These are phyloP conservation scores for Fusarium multiceps DNA, from an alignment of 2,329 filamentous ascomycete species.

Conservation along the genomic window DNA sequence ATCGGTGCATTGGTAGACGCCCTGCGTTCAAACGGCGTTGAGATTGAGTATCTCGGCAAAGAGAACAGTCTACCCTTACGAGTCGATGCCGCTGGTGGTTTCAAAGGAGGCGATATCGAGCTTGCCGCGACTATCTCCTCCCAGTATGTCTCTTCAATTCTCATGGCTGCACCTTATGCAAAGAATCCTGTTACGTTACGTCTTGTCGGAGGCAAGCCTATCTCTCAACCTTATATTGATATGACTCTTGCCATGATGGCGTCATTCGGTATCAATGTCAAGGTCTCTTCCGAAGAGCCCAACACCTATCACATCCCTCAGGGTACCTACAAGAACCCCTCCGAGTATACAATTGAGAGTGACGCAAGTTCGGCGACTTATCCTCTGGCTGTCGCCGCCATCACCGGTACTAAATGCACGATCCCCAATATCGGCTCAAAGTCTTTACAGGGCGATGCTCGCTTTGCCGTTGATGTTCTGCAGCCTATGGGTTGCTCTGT, in stretches of 20 bases:
- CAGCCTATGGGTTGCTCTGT: constrained; percentile 94
- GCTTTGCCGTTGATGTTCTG: constrained; percentile 91
- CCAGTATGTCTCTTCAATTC: constrained; percentile 97
- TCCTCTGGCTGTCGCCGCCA: constrained; percentile 91
- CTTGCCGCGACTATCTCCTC: constrained; percentile 95
- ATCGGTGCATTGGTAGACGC: constrained; percentile 95
- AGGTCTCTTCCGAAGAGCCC: constrained; percentile 78
- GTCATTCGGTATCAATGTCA: constrained; percentile 85
- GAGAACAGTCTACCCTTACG: constrained; percentile 85
- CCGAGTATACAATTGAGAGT: constrained; percentile 91
- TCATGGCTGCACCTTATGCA: constrained; percentile 97
- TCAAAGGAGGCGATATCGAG: constrained; percentile 88
- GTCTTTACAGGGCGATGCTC: constrained; percentile 93
- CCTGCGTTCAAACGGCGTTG: constrained; percentile 85
- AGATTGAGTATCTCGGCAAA: constrained; percentile 85
- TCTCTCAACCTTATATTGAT: constrained; percentile 96
- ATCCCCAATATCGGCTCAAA: constrained; percentile 94
- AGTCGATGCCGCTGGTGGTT: constrained; percentile 83
- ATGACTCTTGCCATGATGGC: constrained; percentile 99
- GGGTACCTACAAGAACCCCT: constrained; percentile 83
- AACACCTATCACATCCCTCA: constrained; percentile 96
- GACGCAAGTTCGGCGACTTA: constrained; percentile 98
- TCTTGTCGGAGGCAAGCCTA: constrained; percentile 94
- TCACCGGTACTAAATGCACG: constrained; percentile 94
- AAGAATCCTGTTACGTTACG: constrained; percentile 91